Evolutionary conservation across 176 grass and related monocot genomes (phyloP).

Genomic region (Hyparrhenia diplandra): DNA sequence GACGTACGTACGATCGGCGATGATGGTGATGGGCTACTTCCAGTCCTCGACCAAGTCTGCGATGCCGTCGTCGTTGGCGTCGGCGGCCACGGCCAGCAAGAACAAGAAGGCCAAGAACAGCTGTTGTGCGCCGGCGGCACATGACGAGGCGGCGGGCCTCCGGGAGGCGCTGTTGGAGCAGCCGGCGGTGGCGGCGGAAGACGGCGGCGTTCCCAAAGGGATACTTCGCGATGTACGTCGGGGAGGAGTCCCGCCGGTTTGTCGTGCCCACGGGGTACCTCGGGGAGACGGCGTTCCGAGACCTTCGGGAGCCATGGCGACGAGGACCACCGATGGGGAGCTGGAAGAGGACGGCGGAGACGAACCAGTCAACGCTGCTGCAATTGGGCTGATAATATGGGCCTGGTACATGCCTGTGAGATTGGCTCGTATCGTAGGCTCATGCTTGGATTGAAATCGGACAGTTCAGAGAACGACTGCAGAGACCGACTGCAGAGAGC

Average conservation of each 20-base stretch:
- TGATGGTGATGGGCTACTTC: constrained; percentile 58
- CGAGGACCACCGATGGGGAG: no score
- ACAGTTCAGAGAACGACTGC: no score
- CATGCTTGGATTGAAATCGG: no score
- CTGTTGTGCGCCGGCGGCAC: no score
- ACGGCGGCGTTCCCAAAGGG: constrained; percentile 45
- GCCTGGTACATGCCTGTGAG: no score
- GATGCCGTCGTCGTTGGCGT: not conserved
- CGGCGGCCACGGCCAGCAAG: not conserved
- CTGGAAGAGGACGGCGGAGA: no score
- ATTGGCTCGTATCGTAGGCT: no score
- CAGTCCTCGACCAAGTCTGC: not conserved
- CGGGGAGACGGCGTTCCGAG: constrained; percentile 39
- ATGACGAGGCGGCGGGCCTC: constrained; percentile 9
- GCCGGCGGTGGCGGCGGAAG: not conserved
- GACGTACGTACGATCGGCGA: not conserved
- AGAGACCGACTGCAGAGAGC: no score
- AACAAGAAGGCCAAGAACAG: not conserved
- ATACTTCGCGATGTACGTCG: constrained; percentile 63
- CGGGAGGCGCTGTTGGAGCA: constrained; percentile 38
- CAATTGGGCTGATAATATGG: no score
- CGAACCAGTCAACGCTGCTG: no score
- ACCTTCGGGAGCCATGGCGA: constrained; percentile 67
- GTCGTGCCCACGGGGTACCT: constrained; percentile 59
- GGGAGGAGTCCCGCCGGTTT: constrained; percentile 43